These are phyloP conservation scores for Exobasidium rhododendri DNA, from an alignment of 1,284 basidiomycete species.

Conservation along the genomic window DNA sequence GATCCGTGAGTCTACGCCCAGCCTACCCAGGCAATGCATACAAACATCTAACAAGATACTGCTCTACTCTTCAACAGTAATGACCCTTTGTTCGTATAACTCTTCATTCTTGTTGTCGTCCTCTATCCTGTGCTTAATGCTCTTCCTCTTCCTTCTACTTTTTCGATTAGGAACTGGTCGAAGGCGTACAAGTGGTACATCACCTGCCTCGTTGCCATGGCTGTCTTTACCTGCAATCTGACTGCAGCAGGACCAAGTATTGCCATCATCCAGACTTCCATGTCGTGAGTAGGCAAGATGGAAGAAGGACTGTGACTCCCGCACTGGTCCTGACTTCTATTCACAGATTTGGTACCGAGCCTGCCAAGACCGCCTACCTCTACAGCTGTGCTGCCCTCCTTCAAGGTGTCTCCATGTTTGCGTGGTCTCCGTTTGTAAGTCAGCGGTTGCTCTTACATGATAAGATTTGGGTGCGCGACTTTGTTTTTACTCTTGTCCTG, in stretches of 20 bases:
- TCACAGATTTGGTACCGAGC: constrained; percentile 5
- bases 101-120: not conserved
- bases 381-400: constrained; percentile 14
- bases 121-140: not conserved
- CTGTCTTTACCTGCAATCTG: constrained; percentile 16
- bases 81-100: constrained; percentile 1
- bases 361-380: constrained; percentile 20
- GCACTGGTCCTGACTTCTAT: not conserved
- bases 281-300: not conserved
- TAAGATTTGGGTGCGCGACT: too few species aligned
- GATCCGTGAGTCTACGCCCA: constrained; percentile 9
- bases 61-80: too few species aligned
- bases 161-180: constrained; percentile 22
- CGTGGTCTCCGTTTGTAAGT: constrained; percentile 19
- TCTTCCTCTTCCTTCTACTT: not conserved
- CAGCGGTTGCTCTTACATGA: not conserved
- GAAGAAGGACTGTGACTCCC: not conserved
- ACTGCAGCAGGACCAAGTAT: constrained; percentile 19
- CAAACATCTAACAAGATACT: not conserved
- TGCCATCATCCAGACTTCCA: constrained; percentile 16
- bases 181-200: constrained; percentile 23
- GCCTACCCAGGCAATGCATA: not conserved
- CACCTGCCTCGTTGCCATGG: constrained; percentile 18
- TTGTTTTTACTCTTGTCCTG: too few species aligned
- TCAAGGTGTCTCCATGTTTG: constrained; percentile 18